Evolutionary conservation across 2,329 filamentous ascomycete species (phyloP).

Genomic region (Gaeumannomyces sp.): DNA sequence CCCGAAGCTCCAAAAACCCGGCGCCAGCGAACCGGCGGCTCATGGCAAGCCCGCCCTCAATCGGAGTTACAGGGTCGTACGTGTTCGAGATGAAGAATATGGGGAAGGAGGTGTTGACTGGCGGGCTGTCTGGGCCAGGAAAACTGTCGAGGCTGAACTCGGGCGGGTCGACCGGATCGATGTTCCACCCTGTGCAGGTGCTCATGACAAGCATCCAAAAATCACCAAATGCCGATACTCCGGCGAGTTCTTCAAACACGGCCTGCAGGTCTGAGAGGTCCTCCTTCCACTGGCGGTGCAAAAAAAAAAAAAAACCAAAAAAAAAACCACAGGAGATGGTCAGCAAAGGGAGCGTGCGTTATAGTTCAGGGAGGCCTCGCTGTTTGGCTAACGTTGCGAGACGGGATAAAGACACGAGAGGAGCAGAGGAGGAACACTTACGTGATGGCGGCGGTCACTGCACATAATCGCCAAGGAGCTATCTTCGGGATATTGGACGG

Average conservation of each 20-base stretch:
- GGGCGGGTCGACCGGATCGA: constrained; percentile 22
- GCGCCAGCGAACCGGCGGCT: constrained; percentile 29
- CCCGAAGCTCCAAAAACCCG: constrained; percentile 30
- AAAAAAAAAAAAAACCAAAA: too few relatives aligned
- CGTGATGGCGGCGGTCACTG: constrained; percentile 20
- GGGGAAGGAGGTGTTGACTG: constrained; percentile 42
- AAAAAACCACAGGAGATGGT: background rate
- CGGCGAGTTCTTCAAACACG: constrained; percentile 24
- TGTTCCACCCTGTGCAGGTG: constrained; percentile 29
- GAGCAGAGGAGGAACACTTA: background rate
- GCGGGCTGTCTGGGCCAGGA: constrained; percentile 22
- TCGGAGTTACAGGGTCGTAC: constrained; percentile 53
- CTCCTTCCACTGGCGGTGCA: constrained; percentile 2
- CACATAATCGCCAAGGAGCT: constrained; percentile 21
- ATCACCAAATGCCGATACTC: constrained; percentile 29
- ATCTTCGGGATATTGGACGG: constrained; percentile 12
- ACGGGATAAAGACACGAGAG: background rate
- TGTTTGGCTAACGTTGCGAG: background rate
- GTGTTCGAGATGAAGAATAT: constrained; percentile 52
- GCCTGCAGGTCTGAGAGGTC: constrained; percentile 22
- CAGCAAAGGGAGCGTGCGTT: background rate
- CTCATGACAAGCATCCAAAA: constrained; percentile 16
- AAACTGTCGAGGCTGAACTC: constrained; percentile 24
- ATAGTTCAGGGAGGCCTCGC: background rate
- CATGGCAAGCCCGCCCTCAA: constrained; percentile 38